Evolutionary conservation across 2,329 filamentous ascomycete genomes (phyloP).

Genomic region (Lachnellula hyalina): DNA sequence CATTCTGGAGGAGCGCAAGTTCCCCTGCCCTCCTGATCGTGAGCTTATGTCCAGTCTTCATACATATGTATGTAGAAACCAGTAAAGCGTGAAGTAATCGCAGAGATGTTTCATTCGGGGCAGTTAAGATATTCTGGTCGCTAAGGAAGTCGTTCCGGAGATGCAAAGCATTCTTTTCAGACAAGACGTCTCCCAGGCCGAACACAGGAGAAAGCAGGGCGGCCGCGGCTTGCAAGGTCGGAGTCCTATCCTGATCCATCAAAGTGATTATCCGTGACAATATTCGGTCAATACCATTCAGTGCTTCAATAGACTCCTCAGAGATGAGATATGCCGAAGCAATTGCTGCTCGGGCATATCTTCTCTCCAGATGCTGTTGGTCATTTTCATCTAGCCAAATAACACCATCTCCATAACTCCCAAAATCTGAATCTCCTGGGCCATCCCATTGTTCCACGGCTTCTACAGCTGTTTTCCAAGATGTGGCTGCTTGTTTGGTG

Average conservation of each 20-base stretch:
- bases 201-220: conserved; percentile 41
- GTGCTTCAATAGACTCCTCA: conserved; percentile 50
- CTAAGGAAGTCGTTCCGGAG: conserved; percentile 51
- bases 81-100: conserved; percentile 58
- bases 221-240: conserved; percentile 45
- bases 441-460: conserved; percentile 70
- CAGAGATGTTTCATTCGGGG: conserved; percentile 50
- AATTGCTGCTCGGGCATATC: conserved; percentile 63
- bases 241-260: conserved; percentile 53
- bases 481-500: conserved; percentile 49
- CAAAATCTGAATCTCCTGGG: conserved; percentile 63
- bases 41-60: conserved; percentile 43
- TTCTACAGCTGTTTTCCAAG: conserved; percentile 57
- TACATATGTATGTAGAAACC: conserved; percentile 54
- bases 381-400: conserved; percentile 56
- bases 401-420: conserved; percentile 47
- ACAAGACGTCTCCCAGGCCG: conserved; percentile 33
- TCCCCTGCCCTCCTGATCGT: conserved; percentile 53
- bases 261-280: conserved; percentile 54
- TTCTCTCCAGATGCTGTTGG: conserved; percentile 52
- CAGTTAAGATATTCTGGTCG: conserved; percentile 59
- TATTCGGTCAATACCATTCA: conserved; percentile 57
- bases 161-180: conserved; percentile 37
- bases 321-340: conserved; percentile 64
- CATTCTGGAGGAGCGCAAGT: conserved; percentile 57